Evolutionary conservation across 495 filamentous ascomycete species (phyloP), one percentile per base, ranked within the genome.

Genomic region (Lasiosphaeria miniovina): DNA sequence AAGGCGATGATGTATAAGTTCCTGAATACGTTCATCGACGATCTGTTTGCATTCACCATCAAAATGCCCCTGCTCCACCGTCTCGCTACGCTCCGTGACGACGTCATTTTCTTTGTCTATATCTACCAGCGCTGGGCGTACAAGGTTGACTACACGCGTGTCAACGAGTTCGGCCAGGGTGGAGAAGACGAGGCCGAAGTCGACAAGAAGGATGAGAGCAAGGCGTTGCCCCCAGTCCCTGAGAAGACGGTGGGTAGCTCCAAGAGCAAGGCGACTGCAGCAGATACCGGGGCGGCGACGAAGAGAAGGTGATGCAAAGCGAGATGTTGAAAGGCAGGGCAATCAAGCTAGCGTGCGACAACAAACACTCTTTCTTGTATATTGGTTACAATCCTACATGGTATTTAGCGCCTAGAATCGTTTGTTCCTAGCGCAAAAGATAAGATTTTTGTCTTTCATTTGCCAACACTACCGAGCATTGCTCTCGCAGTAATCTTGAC

Each of bases 1-100:
- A 91, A 90, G 71, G 91, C 94, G 7, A 92, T 98, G 93, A 91
- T 86, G 63, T 98, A 98, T 79, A 98, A 98, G 76, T 94, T 96
- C 75, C 78, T 98, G 17, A 90, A 90, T 72, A 88, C 85, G 4
- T 88, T 82, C 62, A 84, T 84, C 65, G 80, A 83, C 69, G 75
- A 71, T 58, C 81, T 98, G 36, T 98, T 98, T 67, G 94, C 94
- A 11, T 98, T 96, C 68, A 98, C 94, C 14, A 96, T 98, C 74
- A 98, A 97, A 77, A 98, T 98, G 94, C 94, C 94, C 3, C 89
- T 90, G 65, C 82, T 98, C 36, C 95, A 98, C 72, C 84, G 94
- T n/a, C 79, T 98, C 45, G 93, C 95, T 0, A 98, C 95, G 11
- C 79, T 98, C 60, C 81, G 94, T 53, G 94, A 98, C 66, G 94